Evolutionary conservation across 371 early-diverging fungal species (phyloP).

Genomic region (Mortierella sp.): DNA sequence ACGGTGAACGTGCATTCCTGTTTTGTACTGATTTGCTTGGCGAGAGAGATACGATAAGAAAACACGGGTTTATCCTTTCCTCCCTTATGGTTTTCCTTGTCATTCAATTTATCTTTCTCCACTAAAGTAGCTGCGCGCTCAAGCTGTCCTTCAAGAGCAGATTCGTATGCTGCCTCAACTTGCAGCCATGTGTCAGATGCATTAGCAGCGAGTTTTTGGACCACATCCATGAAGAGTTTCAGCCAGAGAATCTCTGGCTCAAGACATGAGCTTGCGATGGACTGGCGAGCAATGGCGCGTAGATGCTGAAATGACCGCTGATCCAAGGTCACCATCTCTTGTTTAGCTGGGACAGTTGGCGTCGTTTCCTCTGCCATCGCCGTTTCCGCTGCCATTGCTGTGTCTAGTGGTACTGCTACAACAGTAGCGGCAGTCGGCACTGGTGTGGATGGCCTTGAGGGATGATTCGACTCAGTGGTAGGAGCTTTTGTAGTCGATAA

Average conservation of each 20-base stretch:
- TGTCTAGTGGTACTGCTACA: neutral
- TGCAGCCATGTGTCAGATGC: slow-evolving; percentile 49
- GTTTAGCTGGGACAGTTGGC: neutral
- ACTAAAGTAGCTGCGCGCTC: neutral
- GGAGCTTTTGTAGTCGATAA: slow-evolving; percentile 8
- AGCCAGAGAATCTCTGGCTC: slow-evolving; percentile 53
- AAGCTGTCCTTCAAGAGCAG: neutral
- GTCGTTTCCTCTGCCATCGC: neutral
- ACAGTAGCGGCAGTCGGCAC: neutral
- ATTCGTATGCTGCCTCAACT: slow-evolving; percentile 33
- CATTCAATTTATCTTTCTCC: slow-evolving; percentile 1
- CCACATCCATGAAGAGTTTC: slow-evolving; percentile 46
- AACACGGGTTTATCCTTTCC: slow-evolving; percentile 12
- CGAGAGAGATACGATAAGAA: slow-evolving; percentile 29
- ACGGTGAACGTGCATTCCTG: slow-evolving; percentile 47
- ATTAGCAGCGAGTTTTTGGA: slow-evolving; percentile 42
- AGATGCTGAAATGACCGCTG: slow-evolving; percentile 45
- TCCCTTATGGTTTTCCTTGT: slow-evolving; percentile 10
- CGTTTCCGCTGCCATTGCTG: neutral
- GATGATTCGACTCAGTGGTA: slow-evolving; percentile 6
- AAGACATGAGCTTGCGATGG: slow-evolving; percentile 52
- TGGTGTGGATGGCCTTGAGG: slow-evolving; percentile 23
- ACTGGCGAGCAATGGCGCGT: slow-evolving; percentile 55
- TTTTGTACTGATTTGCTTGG: slow-evolving; percentile 36
- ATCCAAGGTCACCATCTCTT: slow-evolving; percentile 20